A percentile compares a stretch with the other conserved stretches of the same genome.
Conservation (phyloP, 192 early-diverging fungal species). For the Entophlyctis helioformis region DNA sequence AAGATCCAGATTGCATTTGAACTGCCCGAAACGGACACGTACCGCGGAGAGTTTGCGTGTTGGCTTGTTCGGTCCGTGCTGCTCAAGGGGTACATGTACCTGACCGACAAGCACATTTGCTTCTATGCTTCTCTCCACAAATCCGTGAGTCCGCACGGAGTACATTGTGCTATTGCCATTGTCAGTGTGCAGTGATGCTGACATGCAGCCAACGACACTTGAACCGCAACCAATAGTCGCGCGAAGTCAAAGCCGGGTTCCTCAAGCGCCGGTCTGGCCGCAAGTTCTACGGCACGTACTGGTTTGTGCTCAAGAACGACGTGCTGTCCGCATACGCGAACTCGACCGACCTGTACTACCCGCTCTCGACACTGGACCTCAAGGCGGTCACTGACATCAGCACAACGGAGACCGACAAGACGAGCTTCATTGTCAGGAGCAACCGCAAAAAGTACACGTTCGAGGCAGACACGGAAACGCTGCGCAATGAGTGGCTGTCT, state of each 20-base stretch:
- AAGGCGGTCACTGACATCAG: constrained; percentile 42
- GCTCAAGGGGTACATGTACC: constrained; percentile 48
- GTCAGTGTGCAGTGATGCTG: too few species aligned
- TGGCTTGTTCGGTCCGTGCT: constrained; percentile 51
- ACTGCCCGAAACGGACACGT: constrained; percentile 4
- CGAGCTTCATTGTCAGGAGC: constrained; percentile 34
- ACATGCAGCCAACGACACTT: too few species aligned
- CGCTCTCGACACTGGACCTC: constrained; percentile 44
- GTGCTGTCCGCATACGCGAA: constrained; percentile 41
- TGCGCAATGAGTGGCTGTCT: constrained; percentile 40
- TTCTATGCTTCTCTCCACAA: constrained; percentile 51
- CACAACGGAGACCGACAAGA: constrained; percentile 20
- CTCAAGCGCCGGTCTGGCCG: too few species aligned
- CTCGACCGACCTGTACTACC: constrained; percentile 43
- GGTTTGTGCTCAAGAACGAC: constrained; percentile 51
- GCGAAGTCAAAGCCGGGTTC: too few species aligned
- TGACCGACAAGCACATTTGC: constrained; percentile 49
- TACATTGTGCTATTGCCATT: too few species aligned
- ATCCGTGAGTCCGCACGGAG: too few species aligned
- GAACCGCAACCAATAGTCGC: too few species aligned
- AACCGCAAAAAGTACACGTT: constrained; percentile 37
- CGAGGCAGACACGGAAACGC: constrained; percentile 41
- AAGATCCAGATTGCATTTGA: constrained; percentile 17
- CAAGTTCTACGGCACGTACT: constrained; percentile 31
- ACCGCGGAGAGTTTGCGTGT: constrained; percentile 44